Evolutionary conservation across 2,329 filamentous ascomycete species (phyloP).

Genomic region (Colletotrichum spaethianum): DNA sequence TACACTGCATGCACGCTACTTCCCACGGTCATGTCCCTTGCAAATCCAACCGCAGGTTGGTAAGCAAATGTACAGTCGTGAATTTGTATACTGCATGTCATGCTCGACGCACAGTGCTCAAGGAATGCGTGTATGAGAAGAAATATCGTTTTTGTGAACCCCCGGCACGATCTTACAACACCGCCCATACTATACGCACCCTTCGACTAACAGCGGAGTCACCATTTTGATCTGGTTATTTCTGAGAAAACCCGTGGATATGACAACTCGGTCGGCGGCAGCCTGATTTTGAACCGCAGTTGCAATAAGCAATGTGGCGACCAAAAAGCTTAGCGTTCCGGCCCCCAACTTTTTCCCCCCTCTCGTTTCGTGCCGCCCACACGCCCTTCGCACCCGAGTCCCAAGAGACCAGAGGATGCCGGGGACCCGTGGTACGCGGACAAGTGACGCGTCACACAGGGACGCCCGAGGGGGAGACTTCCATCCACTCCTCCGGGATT

Average conservation of each 20-base stretch:
- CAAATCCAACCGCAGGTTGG: neutral
- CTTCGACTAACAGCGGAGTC: neutral
- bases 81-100: neutral
- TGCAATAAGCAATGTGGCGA: slow-evolving; percentile 34
- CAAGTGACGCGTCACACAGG: slow-evolving; percentile 27
- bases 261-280: neutral
- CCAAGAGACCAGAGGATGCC: neutral
- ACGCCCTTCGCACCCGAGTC: neutral
- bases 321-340: slow-evolving; percentile 29
- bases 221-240: neutral
- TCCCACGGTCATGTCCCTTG: neutral
- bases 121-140: neutral
- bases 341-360: slow-evolving; percentile 17
- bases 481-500: slow-evolving; percentile 8
- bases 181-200: neutral
- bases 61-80: neutral
- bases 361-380: neutral
- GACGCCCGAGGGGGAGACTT: neutral
- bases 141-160: neutral
- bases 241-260: neutral
- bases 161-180: neutral
- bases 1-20: neutral
- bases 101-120: neutral
- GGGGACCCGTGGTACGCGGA: slow-evolving; percentile 33
- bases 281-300: slow-evolving; percentile 36